Base-by-base conservation (phyloP, 352 stramenopile genomes). In the Elongisporangium prolatum region DNA sequence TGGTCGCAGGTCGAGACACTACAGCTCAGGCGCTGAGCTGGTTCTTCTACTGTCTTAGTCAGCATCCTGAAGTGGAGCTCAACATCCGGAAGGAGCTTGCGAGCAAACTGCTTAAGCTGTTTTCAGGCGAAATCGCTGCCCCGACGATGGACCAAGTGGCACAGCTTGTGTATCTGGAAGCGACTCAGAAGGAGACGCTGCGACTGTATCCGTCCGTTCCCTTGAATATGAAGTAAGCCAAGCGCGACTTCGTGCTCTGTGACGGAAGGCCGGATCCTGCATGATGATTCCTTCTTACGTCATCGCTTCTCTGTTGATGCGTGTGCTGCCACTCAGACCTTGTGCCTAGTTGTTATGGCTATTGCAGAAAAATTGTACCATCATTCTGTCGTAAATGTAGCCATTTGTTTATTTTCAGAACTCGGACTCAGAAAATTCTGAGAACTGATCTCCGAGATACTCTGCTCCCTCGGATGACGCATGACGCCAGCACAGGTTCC, bases 41-140 rank as follows among this genome's bases (percentile, higher is more conserved):
- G 85, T 74, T 88, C 18, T 56, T 95, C 48, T 79, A 89, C 48
- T 85, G 91, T 69, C 59, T 93, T 50, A 79, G 72, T n/a, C 75
- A 72, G 16, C 65, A 87, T 48, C 84, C 80, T 0, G 21, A 68
- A 8, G 71, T 87, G 25, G 56, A 77, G 55, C 11, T 47, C 14
- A 72, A 66, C 14, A 77, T 91, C 24, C 69, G 73, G 16, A 60
- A 75, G 3, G 83, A 92, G 54, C 57, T 90, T 3, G 48, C 59
- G 17, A 48, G 34, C 3, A 63, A 79, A 50, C 51, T 88, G 0
- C 74, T 77, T 0, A 55, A 57, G 13, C 56, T 68, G 18, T 44
- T 40, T 3, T 50, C 21, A 57, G 60, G 64, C 17, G 57, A 64
- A 50, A 60, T 48, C 21, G 37, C 53, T 1, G 62, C 57, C 8